These are phyloP conservation scores for Marasmius sp. DNA, from an alignment of 1,284 basidiomycete species.

Conservation along the genomic window DNA sequence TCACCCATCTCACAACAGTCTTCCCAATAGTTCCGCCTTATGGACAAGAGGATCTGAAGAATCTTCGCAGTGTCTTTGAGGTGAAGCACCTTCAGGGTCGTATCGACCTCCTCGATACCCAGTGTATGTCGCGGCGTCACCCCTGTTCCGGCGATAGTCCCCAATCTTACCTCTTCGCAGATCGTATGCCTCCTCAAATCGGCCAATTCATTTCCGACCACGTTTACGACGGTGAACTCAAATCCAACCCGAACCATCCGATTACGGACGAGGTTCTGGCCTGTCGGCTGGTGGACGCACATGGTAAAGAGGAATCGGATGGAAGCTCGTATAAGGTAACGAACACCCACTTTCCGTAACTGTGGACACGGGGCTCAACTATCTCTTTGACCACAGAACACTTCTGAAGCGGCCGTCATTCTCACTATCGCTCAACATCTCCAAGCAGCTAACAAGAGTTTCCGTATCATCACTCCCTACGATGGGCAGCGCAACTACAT, in stretches of 20 bases:
- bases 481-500: constrained; percentile 59
- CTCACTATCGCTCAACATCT: constrained; percentile 48
- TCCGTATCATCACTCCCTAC: constrained; percentile 70
- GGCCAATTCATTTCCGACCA: constrained; percentile 67
- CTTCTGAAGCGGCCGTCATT: constrained; percentile 43
- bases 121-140: constrained; percentile 43
- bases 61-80: constrained; percentile 61
- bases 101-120: constrained; percentile 52
- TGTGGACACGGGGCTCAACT: neutral
- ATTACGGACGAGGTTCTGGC: constrained; percentile 37
- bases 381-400: constrained; percentile 43
- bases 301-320: constrained; percentile 33
- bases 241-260: constrained; percentile 47
- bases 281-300: constrained; percentile 54
- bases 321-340: constrained; percentile 44
- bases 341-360: constrained; percentile 8
- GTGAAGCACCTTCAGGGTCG: constrained; percentile 42
- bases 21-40: constrained; percentile 50
- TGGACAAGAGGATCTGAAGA: constrained; percentile 52
- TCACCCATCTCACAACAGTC: constrained; percentile 2
- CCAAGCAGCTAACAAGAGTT: constrained; percentile 41
- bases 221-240: constrained; percentile 57
- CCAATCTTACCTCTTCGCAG: constrained; percentile 28
- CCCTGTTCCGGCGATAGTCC: constrained; percentile 7
- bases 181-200: constrained; percentile 77